A percentile compares a stretch with the other conserved stretches of the same genome.
Conservation (phyloP, 768 basidiomycete genomes). For the Boletellus ananiceps region DNA sequence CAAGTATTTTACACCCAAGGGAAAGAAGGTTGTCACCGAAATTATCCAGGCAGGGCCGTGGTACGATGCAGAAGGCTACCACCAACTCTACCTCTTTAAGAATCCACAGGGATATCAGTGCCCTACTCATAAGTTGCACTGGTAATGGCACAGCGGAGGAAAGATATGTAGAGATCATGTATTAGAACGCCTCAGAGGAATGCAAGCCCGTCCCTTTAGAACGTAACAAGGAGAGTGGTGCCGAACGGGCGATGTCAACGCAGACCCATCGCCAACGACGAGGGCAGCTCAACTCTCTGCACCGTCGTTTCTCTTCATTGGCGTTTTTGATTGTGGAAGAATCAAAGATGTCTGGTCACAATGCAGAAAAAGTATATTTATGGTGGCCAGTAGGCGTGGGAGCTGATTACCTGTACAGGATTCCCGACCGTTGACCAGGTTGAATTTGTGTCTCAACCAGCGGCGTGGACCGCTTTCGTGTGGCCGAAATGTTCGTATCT, state of each 20-base stretch:
- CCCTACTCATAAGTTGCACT: constrained; percentile 80
- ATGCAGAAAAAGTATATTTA: constrained; percentile 1
- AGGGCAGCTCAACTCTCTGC: constrained; percentile 55
- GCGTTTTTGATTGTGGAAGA: constrained; percentile 47
- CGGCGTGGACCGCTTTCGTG: no score
- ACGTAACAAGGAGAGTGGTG: constrained; percentile 55
- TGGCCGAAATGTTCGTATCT: no score
- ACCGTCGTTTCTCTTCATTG: constrained; percentile 51
- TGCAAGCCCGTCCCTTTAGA: constrained; percentile 53
- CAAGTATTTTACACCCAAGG: constrained; percentile 73
- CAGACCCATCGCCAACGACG: constrained; percentile 34
- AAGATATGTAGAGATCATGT: background rate
- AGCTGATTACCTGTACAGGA: constrained; percentile 13
- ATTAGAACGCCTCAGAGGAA: constrained; percentile 47
- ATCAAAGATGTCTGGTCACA: constrained; percentile 19
- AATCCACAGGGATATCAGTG: constrained; percentile 91
- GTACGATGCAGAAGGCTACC: constrained; percentile 82
- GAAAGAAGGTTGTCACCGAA: constrained; percentile 72
- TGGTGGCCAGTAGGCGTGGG: constrained; percentile 11
- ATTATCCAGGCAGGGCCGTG: constrained; percentile 67
- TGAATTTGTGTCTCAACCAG: no score
- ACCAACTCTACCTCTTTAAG: constrained; percentile 74
- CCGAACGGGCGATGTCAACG: constrained; percentile 65
- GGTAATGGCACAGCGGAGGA: constrained; percentile 40
- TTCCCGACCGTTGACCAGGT: no score